Base-by-base conservation (phyloP, 2,329 filamentous ascomycete species). In the Calonectria fujianensis region DNA sequence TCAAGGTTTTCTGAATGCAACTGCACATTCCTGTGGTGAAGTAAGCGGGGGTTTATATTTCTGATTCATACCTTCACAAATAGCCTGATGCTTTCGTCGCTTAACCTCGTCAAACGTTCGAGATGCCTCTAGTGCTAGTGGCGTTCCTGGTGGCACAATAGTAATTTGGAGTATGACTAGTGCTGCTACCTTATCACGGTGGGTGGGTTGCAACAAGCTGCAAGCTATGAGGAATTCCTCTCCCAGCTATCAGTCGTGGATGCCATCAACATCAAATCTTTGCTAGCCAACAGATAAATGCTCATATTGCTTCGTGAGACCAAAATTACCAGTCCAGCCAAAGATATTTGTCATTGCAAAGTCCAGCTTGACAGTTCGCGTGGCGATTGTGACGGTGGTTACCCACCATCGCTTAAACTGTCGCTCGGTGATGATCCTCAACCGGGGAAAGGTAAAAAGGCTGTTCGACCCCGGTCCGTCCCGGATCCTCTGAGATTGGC, bases 41-140 rank as follows among this genome's bases (percentile, higher is more conserved):
- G 20, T 57, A 13, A n/a, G 52, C 29, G 27, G 29, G 29, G 29
- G 3, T 57, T 57, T 57, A 35, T 48, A 32, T 20, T 57, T 9
- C 52, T 5, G 31, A 35, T 57, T 20, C 52, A 35, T 57, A 5
- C 31, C 18, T 31, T 57, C 29, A 32, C 45, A 35, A n/a, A 35
- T 35, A 20, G 31, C 52, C 18, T 35, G 31, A 35, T 57, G 8
- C 20, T 57, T 57, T 13, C 29, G 24, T 57, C 52, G 52, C 52
- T 57, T 57, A 57, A 57, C 52, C 52, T 57, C 52, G 35, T 57
- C 52, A 57, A 57, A 57, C 52, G 52, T 57, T 57, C 52, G 31
- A 20, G 52, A 57, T 57, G 52, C 52, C n/a, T 32, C 52, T 35
- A 57, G 52, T 57, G 52, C 29, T 57, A 57, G 52, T 31, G 52